Base-by-base conservation (phyloP, 306 rosid genomes). In the Inga laurina region DNA sequence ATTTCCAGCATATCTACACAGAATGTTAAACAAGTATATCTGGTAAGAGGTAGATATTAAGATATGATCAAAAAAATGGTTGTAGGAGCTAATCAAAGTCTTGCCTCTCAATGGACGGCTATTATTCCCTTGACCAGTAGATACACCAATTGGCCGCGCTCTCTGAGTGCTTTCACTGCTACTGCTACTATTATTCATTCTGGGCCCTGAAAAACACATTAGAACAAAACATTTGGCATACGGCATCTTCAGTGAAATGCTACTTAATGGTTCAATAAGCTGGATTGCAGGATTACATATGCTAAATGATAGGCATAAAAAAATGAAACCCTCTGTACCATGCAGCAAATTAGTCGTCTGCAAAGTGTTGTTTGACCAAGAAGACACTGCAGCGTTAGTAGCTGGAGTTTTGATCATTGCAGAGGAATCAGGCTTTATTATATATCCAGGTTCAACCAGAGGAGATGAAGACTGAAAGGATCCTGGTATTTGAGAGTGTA, bases 151-250 rank as follows among this genome's bases (percentile, higher is more conserved):
- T 7, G 88, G 67, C 39, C 43, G 80, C 65, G 91, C 85, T 86
- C 81, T 87, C 10, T 86, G 92, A 76, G 89, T 85, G 87, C 93
- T 94, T 88, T 86, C 97, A 68, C 84, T 81, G 86, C 93, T 90
- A 83, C 97, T 92, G 88, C 97, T 90, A 86, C 94, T 84, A 80
- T 93, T 91, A 87, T 93, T 92, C 72, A n/a, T 82, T 67, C 87
- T 85, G 79, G 89, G 86, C 37, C 79, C 97, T 90, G 70, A 70
- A 88, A 88, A 82, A 76, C 46, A 82, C 67, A 78, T 66, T 48
- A 62, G 34, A 81, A 75, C 70, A 78, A 78, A 66, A 67, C 24
- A 16, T 18, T 35, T 7, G 43, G 52, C 49, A 65, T 73, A 69
- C 59, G 46, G 72, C 30, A 81, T 75, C 57, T 75, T n/a, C 51